phyloP scores from a whole-genome alignment of 1,139 yeast genomes.

The Zygoascus meyerae region DNA sequence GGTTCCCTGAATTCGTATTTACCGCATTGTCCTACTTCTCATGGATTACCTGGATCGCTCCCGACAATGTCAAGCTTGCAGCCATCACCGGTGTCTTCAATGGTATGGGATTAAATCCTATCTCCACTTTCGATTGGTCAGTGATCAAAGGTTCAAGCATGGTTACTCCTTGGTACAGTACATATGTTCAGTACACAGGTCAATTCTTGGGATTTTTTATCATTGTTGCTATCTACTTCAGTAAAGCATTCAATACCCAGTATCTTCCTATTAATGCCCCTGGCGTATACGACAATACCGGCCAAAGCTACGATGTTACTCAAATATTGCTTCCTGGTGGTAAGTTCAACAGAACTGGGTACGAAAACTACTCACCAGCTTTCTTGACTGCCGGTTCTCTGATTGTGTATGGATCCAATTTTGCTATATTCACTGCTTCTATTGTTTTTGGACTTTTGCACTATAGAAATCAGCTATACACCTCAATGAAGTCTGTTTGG shows the following conservation, averaged over 20 bases:
- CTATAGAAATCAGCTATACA: conserved; percentile 19
- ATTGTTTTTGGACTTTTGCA: conserved; percentile 19
- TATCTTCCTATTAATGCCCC: conserved; percentile 52
- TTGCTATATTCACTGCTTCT: conserved; percentile 25
- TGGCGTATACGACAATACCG: conserved; percentile 43
- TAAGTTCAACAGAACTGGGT: conserved; percentile 27
- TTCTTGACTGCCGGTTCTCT: conserved; percentile 33
- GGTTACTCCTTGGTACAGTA: conserved; percentile 42
- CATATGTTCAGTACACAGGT: conserved; percentile 36
- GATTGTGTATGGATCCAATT: conserved; percentile 29
- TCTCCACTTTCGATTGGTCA: conserved; percentile 48
- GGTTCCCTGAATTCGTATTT: conserved; percentile 51
- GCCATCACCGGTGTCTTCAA: conserved; percentile 49
- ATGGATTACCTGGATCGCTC: conserved; percentile 60
- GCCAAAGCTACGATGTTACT: conserved; percentile 38
- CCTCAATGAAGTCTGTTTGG: conserved; percentile 15
- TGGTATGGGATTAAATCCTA: conserved; percentile 46
- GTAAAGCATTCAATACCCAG: conserved; percentile 46
- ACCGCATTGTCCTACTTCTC: conserved; percentile 46
- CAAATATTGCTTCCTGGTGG: conserved; percentile 37
- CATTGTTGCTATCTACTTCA: conserved; percentile 42
- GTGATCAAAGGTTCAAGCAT: conserved; percentile 34
- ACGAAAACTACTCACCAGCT: conserved; percentile 42
- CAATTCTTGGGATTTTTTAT: conserved; percentile 39
- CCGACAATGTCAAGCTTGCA: conserved; percentile 48